Base-by-base conservation (phyloP, 768 basidiomycete genomes). In the Suillus brevipes region DNA sequence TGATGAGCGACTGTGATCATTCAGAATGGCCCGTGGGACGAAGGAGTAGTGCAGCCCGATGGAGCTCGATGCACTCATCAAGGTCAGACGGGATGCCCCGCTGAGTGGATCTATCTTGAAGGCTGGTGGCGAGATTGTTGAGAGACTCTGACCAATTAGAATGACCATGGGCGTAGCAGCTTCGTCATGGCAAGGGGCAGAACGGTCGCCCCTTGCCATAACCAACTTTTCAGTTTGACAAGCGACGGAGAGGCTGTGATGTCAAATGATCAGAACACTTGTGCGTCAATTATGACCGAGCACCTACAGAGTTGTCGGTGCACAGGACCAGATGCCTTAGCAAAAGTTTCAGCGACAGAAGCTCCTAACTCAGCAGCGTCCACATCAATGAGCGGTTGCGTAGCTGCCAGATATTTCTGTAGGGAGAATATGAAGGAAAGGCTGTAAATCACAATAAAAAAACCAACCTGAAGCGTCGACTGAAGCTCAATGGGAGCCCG, bases 401-500 rank as follows among this genome's bases (percentile, higher is more conserved):
- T 89, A 34, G 89, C 81, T 56, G 90, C 84, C 31, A 99, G 84
- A 75, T 99, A 99, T 86, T 91, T 92, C 94, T 97, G 72, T 47
- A 36, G 36, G 37, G n/a, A 25, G 37, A 31, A 61, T 25, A 38
- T 53, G 28, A 37, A 63, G 9, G 18, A n/a, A 42, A 62, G 61
- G 45, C 12, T 53, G 34, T 36, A 47, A 0, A 13, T 31, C 31
- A 40, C 37, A n/a, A 42, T 45, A 10, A 34, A 16, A 23, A n/a
- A 40, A 71, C 81, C 49, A 71, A 92, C 95, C 85, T 97, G 95
- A 62, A 99, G 79, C 0, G 94, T 94, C 0, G 95, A 92, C 67
- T 96, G 95, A 56, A 98, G 78, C 74, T 97, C 96, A 73, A 95
- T 85, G 0, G 97, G 97, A 1, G 96, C 94, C 23, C 95, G 87